phyloP scores from a whole-genome alignment of 306 rosid genomes.

The Clitoria ternatea region DNA sequence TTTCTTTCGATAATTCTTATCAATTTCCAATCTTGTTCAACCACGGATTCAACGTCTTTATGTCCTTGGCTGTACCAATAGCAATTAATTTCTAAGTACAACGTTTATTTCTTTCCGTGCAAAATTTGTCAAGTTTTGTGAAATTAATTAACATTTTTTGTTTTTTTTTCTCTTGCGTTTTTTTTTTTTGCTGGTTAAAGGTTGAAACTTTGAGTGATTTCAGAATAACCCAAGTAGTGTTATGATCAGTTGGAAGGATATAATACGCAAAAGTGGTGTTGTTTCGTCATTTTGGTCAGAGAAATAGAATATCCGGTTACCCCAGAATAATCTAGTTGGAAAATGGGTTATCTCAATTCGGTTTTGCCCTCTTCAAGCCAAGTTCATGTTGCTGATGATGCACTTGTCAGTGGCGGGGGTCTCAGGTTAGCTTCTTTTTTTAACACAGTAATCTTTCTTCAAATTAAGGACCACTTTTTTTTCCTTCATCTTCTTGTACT shows the following conservation, averaged over 20 bases:
- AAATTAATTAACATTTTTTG: not conserved
- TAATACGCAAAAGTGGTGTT: constrained; percentile 24
- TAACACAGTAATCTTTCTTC: not conserved
- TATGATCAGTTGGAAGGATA: constrained; percentile 32
- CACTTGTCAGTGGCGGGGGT: constrained; percentile 87
- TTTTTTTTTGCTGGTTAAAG: constrained; percentile 39
- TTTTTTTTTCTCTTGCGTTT: not conserved
- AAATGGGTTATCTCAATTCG: constrained; percentile 85
- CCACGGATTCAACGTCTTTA: not conserved
- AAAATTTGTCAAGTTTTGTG: not conserved
- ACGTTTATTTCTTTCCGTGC: not conserved
- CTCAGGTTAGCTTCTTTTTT: constrained; percentile 52
- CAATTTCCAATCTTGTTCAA: not conserved
- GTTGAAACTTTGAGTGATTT: constrained; percentile 21
- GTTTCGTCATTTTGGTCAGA: constrained; percentile 31
- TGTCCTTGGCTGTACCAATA: constrained; percentile 4
- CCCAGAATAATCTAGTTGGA: constrained; percentile 29
- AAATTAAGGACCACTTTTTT: not conserved
- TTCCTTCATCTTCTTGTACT: not conserved
- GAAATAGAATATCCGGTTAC: constrained; percentile 25
- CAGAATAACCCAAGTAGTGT: constrained; percentile 29
- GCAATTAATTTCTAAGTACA: constrained; percentile 32
- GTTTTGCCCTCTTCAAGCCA: constrained; percentile 68
- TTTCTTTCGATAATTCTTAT: not conserved
- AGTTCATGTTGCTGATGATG: constrained; percentile 59